Evolutionary conservation across 768 basidiomycete species (phyloP).

Genomic region (Podaxis sp.): DNA sequence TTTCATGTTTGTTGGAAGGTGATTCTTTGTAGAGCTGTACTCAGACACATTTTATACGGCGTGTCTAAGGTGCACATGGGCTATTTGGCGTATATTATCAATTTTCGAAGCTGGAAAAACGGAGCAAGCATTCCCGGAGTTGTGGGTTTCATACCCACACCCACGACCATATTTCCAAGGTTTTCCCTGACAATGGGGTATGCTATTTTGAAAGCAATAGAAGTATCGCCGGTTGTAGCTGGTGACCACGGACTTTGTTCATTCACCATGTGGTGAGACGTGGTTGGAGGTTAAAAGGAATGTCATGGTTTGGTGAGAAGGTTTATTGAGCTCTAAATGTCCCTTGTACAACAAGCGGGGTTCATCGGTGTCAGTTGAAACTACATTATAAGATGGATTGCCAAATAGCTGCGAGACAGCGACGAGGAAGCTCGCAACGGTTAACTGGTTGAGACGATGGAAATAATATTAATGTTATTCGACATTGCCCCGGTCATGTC

Average conservation of each 20-base stretch:
- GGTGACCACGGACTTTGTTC: constrained; percentile 2
- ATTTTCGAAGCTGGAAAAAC: not conserved
- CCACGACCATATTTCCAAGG: constrained; percentile 9
- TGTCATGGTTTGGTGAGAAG: not conserved
- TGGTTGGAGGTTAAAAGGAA: not conserved
- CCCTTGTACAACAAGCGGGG: not conserved
- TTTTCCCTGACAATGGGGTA: not conserved
- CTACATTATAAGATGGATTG: not conserved
- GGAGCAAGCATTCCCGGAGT: not conserved
- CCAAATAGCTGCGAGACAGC: not conserved
- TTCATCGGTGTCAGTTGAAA: not conserved
- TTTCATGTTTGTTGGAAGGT: constrained; percentile 20
- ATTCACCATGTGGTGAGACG: not conserved
- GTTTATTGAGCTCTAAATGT: not conserved
- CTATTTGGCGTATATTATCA: not conserved
- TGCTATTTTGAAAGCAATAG: not conserved
- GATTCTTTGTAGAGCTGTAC: not conserved
- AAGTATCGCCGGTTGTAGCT: not conserved
- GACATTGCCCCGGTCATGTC: not conserved
- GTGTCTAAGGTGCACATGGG: not conserved
- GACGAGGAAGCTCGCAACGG: not conserved
- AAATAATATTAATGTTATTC: not conserved
- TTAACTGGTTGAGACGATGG: not conserved
- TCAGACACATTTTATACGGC: not conserved
- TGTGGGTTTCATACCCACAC: not conserved